Evolutionary conservation across 2,329 filamentous ascomycete species (phyloP).

Genomic region (Neopestalotiopsis sp.): DNA sequence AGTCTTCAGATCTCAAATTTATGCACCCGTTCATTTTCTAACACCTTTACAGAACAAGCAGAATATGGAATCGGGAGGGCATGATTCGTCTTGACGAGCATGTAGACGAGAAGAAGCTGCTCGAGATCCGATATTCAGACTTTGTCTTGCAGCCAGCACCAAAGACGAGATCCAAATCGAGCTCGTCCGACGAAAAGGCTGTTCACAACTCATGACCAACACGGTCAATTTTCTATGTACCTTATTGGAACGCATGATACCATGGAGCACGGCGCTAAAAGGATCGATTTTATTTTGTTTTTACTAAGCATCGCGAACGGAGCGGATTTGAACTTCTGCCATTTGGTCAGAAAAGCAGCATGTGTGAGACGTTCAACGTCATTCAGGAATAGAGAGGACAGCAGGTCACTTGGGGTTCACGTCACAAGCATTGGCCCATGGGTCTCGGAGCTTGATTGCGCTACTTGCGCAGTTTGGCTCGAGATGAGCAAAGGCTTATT

Average conservation of each 20-base stretch:
- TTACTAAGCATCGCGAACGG: neutral
- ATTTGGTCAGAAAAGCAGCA: neutral
- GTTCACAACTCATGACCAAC: neutral
- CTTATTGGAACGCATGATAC: constrained; percentile 10
- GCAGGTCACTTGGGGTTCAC: neutral
- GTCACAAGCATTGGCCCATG: neutral
- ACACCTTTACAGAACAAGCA: constrained; percentile 24
- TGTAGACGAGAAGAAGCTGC: constrained; percentile 6
- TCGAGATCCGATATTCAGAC: neutral
- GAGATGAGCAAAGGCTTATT: neutral
- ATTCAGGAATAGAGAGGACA: neutral
- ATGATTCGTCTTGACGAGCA: constrained; percentile 31
- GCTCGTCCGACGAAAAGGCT: neutral
- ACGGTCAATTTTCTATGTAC: neutral
- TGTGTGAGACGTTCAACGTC: neutral
- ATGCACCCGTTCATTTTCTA: neutral
- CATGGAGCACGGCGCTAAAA: constrained; percentile 13
- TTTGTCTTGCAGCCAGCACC: constrained; percentile 11
- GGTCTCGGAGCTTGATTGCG: neutral
- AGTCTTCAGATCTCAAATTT: neutral
- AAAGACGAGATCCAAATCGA: constrained; percentile 7
- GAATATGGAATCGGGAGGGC: constrained; percentile 24
- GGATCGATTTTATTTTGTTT: neutral
- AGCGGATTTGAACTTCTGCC: neutral
- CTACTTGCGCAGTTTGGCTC: neutral